Base-by-base conservation (phyloP, 306 rosid species). In the Abrus pulchellus region DNA sequence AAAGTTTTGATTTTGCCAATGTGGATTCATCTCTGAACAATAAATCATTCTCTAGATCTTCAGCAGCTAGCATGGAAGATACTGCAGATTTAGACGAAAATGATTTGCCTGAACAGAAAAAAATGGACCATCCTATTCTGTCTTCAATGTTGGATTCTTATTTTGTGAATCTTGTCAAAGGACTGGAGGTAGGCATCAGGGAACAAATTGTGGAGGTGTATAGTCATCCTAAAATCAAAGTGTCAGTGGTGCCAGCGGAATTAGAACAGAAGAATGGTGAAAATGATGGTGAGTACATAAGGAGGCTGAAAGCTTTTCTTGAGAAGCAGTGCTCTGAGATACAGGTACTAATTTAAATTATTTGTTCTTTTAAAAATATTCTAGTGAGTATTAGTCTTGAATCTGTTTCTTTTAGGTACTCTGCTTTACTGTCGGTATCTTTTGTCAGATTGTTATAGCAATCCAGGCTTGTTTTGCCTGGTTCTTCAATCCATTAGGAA, bases 311-410 rank as follows among this genome's bases (percentile, higher is more conserved):
- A 85, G 80, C 80, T 44, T 93, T 93, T 89, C 86, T 90, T 68
- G 97, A 93, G 81, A 89, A 89, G 92, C 98, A 91, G 65, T 93
- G 94, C 90, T 87, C 89, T 69, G 98, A 93, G 85, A 91, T 93
- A 63, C 93, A 90, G 98, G 97, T 91, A 83, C 70, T 41, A 6
- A 45, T 47, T 79, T 8, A 80, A 68, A 48, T 60, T 50, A 30
- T 77, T 9, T 44, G 7, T 80, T 77, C 69, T 62, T 85, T 33
- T 5, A 44, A 57, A 41, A 75, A 43, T 55, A 28, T 73, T 68
- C 62, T 80, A 65, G 20, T 3, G 4, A 27, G 60, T 34, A 68
- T 74, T 57, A 73, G 13, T 49, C 68, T 28, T 14, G 61, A 80
- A 61, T 76, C 1, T 64, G 45, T 14, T 53, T 44, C 30, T 70